phyloP scores from a whole-genome alignment of 2,329 filamentous ascomycete species.

The Exophiala aquamarina region DNA sequence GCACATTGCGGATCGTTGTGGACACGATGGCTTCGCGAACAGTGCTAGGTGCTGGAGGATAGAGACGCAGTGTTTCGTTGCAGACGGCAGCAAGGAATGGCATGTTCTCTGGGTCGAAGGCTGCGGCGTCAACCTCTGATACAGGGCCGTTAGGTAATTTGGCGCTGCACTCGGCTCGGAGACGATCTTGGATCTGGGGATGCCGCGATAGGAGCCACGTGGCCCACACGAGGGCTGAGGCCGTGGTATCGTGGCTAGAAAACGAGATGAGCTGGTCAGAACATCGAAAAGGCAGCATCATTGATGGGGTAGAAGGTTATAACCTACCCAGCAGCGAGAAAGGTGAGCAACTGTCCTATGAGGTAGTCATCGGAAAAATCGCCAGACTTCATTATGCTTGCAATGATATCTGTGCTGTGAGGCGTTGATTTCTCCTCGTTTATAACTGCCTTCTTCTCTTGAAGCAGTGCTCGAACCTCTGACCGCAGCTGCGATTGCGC shows the following conservation, averaged over 20 bases:
- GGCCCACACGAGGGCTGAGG: slow-evolving; percentile 73
- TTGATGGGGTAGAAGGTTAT: not conserved
- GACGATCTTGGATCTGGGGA: slow-evolving; percentile 62
- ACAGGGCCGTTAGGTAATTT: slow-evolving; percentile 61
- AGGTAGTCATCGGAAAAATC: slow-evolving; percentile 41
- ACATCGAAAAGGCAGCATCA: no score
- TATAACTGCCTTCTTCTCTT: slow-evolving; percentile 32
- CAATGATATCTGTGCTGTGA: slow-evolving; percentile 36
- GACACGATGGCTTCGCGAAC: slow-evolving; percentile 39
- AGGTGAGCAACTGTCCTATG: slow-evolving; percentile 43
- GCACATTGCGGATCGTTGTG: slow-evolving; percentile 46
- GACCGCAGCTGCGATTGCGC: slow-evolving; percentile 26
- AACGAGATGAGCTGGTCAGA: no score
- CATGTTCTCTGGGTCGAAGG: slow-evolving; percentile 15
- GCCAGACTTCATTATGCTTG: slow-evolving; percentile 39
- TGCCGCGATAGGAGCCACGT: slow-evolving; percentile 67
- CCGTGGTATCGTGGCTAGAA: slow-evolving; percentile 59
- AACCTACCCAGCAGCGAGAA: slow-evolving; percentile 35
- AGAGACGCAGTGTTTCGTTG: slow-evolving; percentile 39
- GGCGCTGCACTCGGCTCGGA: slow-evolving; percentile 58
- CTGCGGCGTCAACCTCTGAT: slow-evolving; percentile 28
- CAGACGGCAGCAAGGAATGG: slow-evolving; percentile 54
- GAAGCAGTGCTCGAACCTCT: slow-evolving; percentile 34
- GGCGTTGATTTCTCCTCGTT: slow-evolving; percentile 30
- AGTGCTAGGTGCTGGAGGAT: slow-evolving; percentile 39